Evolutionary conservation across 768 basidiomycete species (phyloP), one percentile per base, ranked within the genome.

Genomic region (Pleurotus tuber-regium): DNA sequence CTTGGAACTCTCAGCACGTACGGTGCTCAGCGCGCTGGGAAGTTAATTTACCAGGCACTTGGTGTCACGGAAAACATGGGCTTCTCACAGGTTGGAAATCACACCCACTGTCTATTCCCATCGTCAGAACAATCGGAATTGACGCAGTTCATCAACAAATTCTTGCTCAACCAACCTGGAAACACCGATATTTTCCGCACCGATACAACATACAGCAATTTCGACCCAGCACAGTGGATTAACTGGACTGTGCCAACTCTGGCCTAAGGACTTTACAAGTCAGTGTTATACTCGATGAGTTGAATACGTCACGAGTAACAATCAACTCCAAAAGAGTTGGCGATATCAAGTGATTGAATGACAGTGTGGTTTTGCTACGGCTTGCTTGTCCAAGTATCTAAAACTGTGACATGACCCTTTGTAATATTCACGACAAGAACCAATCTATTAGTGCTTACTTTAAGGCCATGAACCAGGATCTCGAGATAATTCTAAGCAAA

Each of bases 41-140:
- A 74, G 59, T 75, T 71, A 47, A 66, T 80, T 28, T 83, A 68
- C 65, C 65, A 75, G 62, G 78, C 80, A 6, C 62, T 82, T 25
- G 77, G 80, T 23, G 69, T 72, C 4, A 46, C 70, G 11, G 67
- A 73, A 51, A 58, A 63, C 33, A 78, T 79, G 71, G 82, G 80
- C 24, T 77, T 79, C 54, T 76, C 74, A 10, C 76, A 79, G 62
- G 67, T 76, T 25, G 80, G 79, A 19, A 74, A 74, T 52, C 80
- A 83, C 55, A 62, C 61, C 25, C 82, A 84, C 57, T 84, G 82
- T 63, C 66, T 65, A 2, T 82, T 78, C 75, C 82, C 82, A 3
- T 63, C 74, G 3, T 59, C 54, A 33, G 71, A 78, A 53, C 69
- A 75, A 44, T 60, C 66, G 1, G 68, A 74, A 35, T 65, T 84